A percentile compares a stretch with the other conserved stretches of the same genome.
phyloP scores from a whole-genome alignment of 257 asterid genomes.

The Coffea eugenioides region DNA sequence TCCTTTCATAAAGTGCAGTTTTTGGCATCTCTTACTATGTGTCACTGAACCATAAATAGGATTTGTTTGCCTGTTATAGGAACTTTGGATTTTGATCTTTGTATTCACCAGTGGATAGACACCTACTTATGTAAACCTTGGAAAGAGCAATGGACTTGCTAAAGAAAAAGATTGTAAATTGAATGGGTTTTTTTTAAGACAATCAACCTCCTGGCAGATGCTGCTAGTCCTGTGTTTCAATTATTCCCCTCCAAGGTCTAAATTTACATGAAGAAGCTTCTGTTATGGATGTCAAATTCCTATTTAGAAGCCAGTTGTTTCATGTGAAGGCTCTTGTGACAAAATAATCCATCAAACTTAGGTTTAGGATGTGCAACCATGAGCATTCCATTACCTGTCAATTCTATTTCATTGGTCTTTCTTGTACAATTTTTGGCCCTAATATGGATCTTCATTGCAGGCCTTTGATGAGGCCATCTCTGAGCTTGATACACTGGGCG shows the following conservation, averaged over 20 bases:
- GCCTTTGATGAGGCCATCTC: constrained; percentile 21
- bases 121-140: neutral
- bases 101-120: neutral
- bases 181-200: neutral
- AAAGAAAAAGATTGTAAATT: neutral
- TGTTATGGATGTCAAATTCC: neutral
- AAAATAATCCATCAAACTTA: neutral
- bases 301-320: neutral
- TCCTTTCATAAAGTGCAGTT: neutral
- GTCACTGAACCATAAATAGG: neutral
- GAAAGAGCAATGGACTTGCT: neutral
- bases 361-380: neutral
- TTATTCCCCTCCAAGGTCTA: neutral
- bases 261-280: neutral
- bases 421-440: neutral
- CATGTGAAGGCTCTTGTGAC: neutral
- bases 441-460: neutral
- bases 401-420: neutral
- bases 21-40: neutral
- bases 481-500: constrained; percentile 15
- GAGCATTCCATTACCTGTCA: neutral
- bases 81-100: neutral
- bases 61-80: neutral
- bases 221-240: neutral
- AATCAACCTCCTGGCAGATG: neutral